Base-by-base conservation (phyloP, 257 asterid genomes). In the Capsicum chinense region DNA sequence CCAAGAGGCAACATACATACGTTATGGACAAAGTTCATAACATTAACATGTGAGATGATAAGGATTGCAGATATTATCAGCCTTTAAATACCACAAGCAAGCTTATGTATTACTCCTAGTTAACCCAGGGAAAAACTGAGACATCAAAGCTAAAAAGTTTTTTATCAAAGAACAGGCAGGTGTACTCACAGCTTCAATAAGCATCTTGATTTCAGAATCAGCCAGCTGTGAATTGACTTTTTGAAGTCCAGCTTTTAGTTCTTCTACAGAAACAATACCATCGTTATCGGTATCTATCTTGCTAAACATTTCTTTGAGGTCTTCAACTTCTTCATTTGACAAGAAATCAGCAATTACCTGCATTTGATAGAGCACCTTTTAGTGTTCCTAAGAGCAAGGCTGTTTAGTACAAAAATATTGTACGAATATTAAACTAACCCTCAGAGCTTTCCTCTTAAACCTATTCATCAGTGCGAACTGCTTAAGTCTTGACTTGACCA, bases 261-360 rank as follows among this genome's bases (percentile, higher is more conserved):
- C 98, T 86, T 91, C 97, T 50, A 90, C 85, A 63, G 99, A 89
- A 86, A 95, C 95, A 88, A 93, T 84, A 79, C 99, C 99, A 90
- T 94, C 98, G 83, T 88, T 88, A 88, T 94, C 97, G 6, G 92
- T 89, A 84, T 95, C 99, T 83, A 95, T 94, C 91, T 88, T 93
- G 69, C 91, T 79, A 88, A 95, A 95, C 87, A 91, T 91, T 88
- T 95, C 99, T 85, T 90, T 95, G 85, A 95, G 89, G 86, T 92
- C 98, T 89, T 93, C 99, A 85, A 93, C 95, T 90, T 95, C 99
- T 89, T 95, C 99, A 88, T 86, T 89, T 62, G 99, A 95, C 85
- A 95, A 90, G 94, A 95, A 95, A 86, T 95, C 99, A 60, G 99
- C 98, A 89, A 94, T 95, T 79, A 95, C 98, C 99, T 95, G 88